Percentiles rank a stretch among this genome's conserved stretches.
These are phyloP conservation scores for Xylariaceae sp. DNA, from an alignment of 2,329 filamentous ascomycete genomes.

Conservation along the genomic window DNA sequence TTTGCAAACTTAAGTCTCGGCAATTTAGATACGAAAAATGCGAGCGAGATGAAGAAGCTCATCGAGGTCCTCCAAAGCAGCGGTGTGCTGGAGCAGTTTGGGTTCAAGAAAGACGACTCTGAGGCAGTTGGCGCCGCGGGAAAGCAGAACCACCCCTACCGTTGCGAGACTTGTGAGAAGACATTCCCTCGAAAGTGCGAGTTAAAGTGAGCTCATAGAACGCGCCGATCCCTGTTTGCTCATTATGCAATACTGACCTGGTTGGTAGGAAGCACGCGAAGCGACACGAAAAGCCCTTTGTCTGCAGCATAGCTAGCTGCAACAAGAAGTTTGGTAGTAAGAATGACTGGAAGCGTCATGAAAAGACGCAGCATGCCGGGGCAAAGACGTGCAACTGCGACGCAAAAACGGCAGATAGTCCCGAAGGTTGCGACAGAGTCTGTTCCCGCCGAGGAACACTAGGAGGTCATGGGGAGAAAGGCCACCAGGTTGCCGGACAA, in stretches of 20 bases:
- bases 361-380: conserved; percentile 72
- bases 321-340: conserved; percentile 80
- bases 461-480: conserved; percentile 53
- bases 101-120: conserved; percentile 24
- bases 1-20: conserved; percentile 13
- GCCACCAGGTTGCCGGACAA: conserved; percentile 41
- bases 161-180: conserved; percentile 45
- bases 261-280: conserved; percentile 71
- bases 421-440: conserved; percentile 51
- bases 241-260: conserved; percentile 21
- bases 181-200: conserved; percentile 50
- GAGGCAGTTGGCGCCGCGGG: neutral
- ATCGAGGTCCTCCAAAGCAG: conserved; percentile 26
- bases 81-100: conserved; percentile 26
- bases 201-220: conserved; percentile 46
- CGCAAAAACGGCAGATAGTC: conserved; percentile 29
- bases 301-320: conserved; percentile 70
- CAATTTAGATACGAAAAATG: conserved; percentile 5
- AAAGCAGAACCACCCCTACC: conserved; percentile 21
- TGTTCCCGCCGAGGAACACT: conserved; percentile 59
- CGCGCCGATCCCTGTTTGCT: neutral
- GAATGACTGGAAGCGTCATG: conserved; percentile 91
- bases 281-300: conserved; percentile 75
- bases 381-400: conserved; percentile 69
- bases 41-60: conserved; percentile 18